Base-by-base conservation (phyloP, 345 rosid genomes). In the Eucalyptus erythrocorys region DNA sequence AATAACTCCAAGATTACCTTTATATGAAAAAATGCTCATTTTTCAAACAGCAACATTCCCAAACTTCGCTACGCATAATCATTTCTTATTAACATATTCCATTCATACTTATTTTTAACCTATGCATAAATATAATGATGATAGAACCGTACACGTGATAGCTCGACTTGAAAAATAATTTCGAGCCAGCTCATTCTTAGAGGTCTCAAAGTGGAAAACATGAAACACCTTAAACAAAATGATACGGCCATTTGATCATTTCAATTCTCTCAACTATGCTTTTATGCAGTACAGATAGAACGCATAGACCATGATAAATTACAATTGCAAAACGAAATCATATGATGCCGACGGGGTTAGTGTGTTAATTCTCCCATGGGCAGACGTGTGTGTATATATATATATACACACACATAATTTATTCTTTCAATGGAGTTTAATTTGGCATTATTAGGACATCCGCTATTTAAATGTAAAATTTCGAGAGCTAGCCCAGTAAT, bases 121-220 rank as follows among this genome's bases (percentile, higher is more conserved):
- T 3, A 0, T 68, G 43, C 42, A 34, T 8, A 34, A 34, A 34
- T 34, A 68, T 68, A 34, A 34, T 17, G 80, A 17, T 17, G 7
- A 34, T 16, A 17, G 43, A 32, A 16, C 80, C 80, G 10, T 8
- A 8, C 10, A 32, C 7, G 80, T 0, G 26, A 68, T 9, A 0
- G 80, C 17, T 32, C 37, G 37, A 68, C 13, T 71, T 34, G 26
- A 71, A 40, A 71, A 37, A 71, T 34, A 71, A 71, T 71, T 37
- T 10, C 12, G 45, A 71, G 22, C 45, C 45, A 37, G 1, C 13
- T 19, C 81, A 71, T 37, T 10, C 45, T 71, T 19, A 37, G 81
- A 2, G 45, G 81, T 3, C 81, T 37, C 81, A 5, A 19, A 19
- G 42, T 37, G 22, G 45, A 71, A 71, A 71, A 19, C 3, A 71